Conservation (phyloP, 2,329 filamentous ascomycete genomes). For the Cercospora nicotianae region DNA sequence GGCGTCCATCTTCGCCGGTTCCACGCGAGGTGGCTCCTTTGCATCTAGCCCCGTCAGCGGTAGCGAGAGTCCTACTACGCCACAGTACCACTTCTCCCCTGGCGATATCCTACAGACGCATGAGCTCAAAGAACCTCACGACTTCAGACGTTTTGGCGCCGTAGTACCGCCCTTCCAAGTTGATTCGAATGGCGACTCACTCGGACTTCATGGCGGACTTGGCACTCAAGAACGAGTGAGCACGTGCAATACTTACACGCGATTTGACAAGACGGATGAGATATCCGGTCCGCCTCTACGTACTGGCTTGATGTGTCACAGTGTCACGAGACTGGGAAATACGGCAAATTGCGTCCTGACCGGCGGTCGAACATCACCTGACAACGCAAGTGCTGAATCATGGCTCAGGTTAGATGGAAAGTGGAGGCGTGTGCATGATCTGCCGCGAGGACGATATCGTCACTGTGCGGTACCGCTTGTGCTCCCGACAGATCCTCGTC, state of each 20-base stretch:
- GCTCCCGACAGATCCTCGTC: slow-evolving; percentile 34
- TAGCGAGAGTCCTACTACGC: slow-evolving; percentile 23
- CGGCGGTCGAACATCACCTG: slow-evolving; percentile 78
- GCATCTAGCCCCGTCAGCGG: slow-evolving; percentile 22
- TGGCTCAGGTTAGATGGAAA: slow-evolving; percentile 66
- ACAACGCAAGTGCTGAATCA: slow-evolving; percentile 67
- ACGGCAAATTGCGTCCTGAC: slow-evolving; percentile 61
- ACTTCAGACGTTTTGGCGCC: slow-evolving; percentile 43
- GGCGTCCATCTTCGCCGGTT: slow-evolving; percentile 28
- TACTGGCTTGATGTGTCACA: slow-evolving; percentile 66
- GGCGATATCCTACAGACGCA: slow-evolving; percentile 32
- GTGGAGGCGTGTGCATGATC: slow-evolving; percentile 65
- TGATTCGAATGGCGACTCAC: slow-evolving; percentile 32
- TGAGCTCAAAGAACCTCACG: slow-evolving; percentile 31
- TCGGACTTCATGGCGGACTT: slow-evolving; percentile 48
- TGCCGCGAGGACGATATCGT: slow-evolving; percentile 73
- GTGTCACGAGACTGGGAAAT: slow-evolving; percentile 64
- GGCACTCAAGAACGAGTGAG: slow-evolving; percentile 51
- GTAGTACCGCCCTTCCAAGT: slow-evolving; percentile 38
- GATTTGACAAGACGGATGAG: slow-evolving; percentile 28
- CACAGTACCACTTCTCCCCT: slow-evolving; percentile 29
- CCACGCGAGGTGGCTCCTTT: slow-evolving; percentile 22
- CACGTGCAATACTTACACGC: slow-evolving; percentile 48
- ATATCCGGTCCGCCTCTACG: slow-evolving; percentile 36
- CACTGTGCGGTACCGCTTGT: slow-evolving; percentile 62